phyloP scores from a whole-genome alignment of 2,329 filamentous ascomycete genomes.

The Pseudopithomyces chartarum region DNA sequence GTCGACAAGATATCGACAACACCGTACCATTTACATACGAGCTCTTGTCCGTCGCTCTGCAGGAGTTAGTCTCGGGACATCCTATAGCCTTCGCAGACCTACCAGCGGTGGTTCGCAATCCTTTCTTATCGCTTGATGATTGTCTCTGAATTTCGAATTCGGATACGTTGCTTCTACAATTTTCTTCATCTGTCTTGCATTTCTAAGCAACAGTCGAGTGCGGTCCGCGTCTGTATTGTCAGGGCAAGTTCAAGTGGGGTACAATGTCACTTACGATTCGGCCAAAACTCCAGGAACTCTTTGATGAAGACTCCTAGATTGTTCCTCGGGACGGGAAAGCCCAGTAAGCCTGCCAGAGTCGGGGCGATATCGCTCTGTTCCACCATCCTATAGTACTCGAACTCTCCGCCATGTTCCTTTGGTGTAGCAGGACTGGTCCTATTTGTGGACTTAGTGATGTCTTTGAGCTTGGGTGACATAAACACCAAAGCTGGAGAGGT shows the following conservation, averaged over 20 bases:
- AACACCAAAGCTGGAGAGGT: conserved; percentile 93
- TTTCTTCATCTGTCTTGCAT: conserved; percentile 78
- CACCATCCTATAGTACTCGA: conserved; percentile 82
- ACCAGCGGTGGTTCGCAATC: conserved; percentile 16
- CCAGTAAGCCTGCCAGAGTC: conserved; percentile 83
- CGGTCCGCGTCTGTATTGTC: conserved; percentile 55
- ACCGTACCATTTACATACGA: conserved; percentile 73
- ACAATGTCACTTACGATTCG: conserved; percentile 62
- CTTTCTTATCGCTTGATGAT: conserved; percentile 11
- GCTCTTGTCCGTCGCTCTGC: conserved; percentile 36
- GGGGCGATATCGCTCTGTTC: conserved; percentile 95
- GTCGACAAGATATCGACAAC: conserved; percentile 20
- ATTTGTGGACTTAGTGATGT: conserved; percentile 50
- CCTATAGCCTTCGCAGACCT: not conserved
- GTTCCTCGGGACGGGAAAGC: conserved; percentile 86
- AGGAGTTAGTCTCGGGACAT: not conserved
- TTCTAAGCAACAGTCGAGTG: conserved; percentile 72
- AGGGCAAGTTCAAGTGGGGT: not conserved
- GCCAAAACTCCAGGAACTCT: conserved; percentile 80
- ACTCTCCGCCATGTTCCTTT: conserved; percentile 61
- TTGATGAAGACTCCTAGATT: conserved; percentile 86
- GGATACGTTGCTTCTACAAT: conserved; percentile 78
- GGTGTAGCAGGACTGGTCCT: conserved; percentile 61
- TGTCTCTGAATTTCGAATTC: conserved; percentile 54
- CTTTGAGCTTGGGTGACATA: conserved; percentile 79